Base-by-base conservation (phyloP, 768 basidiomycete genomes). In the Serpula lacrymans region DNA sequence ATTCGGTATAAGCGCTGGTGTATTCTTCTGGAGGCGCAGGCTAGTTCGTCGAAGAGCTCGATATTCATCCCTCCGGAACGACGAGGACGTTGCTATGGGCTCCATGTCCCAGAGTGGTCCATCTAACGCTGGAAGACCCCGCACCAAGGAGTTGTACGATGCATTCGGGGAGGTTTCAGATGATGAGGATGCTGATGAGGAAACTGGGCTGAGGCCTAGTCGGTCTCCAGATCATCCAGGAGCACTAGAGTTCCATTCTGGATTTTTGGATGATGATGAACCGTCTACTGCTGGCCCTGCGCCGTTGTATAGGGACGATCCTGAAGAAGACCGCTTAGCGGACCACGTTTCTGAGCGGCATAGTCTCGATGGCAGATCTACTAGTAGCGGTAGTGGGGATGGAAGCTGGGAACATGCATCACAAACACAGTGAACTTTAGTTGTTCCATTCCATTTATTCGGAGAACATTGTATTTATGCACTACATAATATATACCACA, bases 121-220 rank as follows among this genome's bases (percentile, higher is more conserved):
- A 40, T 50, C 47, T 13, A 37, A 62, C 10, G 50, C 58, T 24
- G 41, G 47, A 3, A 52, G 71, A 17, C 67, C 73, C 26, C 72
- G 82, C 36, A 87, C 92, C 36, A 86, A 86, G 65, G 95, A 97
- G 63, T 58, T 99, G 46, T 98, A 97, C 54, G 93, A 98, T 62
- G 94, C 95, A 13, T 98, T 98, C 64, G 92, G 91, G 25, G 91
- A 92, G 55, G 74, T 82, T 20, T 86, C 84, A 22, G 92, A 90
- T 45, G 86, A 89, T 32, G 85, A 84, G 12, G 82, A 86, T 43
- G 80, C 67, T 11, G 78, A 88, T 52, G 92, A 93, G 56, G 72
- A 74, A 47, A 82, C 82, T 0, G 76, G 75, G 22, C 66, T 94
- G 37, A 71, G 72, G 5, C 55, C 60, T 16, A 63, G 67, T 21